Evolutionary conservation across 2,329 filamentous ascomycete species (phyloP).

Genomic region (Arthrobotrys musiformis): DNA sequence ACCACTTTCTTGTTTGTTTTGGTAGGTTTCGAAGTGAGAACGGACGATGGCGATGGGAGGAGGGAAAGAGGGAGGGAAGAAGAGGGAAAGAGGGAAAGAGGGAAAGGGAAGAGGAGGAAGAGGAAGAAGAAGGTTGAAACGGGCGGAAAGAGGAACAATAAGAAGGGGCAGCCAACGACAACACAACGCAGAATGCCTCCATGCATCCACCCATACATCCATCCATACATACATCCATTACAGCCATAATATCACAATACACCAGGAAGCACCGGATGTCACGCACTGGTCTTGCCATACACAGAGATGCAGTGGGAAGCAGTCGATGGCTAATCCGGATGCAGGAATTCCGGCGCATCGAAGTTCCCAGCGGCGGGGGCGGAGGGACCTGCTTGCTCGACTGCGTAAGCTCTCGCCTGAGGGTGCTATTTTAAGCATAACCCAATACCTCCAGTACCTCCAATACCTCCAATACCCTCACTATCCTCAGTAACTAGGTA

Average conservation of each 20-base stretch:
- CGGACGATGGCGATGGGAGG: slow-evolving; percentile 11
- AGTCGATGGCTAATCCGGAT: neutral
- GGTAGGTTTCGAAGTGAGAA: neutral
- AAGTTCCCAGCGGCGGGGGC: slow-evolving; percentile 7
- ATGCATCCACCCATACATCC: too few relatives aligned
- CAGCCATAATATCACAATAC: too few relatives aligned
- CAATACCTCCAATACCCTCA: too few relatives aligned
- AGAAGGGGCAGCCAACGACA: slow-evolving; percentile 36
- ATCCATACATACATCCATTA: too few relatives aligned
- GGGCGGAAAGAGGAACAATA: slow-evolving; percentile 23
- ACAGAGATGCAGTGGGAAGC: neutral
- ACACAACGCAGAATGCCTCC: too few relatives aligned
- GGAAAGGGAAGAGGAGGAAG: slow-evolving; percentile 13
- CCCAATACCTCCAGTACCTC: too few relatives aligned
- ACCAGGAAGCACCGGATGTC: neutral
- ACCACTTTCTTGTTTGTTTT: neutral
- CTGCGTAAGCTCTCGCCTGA: slow-evolving; percentile 44
- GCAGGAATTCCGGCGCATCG: slow-evolving; percentile 25
- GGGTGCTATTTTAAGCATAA: slow-evolving; percentile 38
- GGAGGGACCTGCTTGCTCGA: slow-evolving; percentile 8
- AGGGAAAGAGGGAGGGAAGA: slow-evolving; percentile 13
- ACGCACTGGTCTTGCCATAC: neutral
- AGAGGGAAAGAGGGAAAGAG: neutral
- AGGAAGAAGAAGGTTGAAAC: slow-evolving; percentile 2
- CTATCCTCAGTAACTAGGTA: too few relatives aligned